Evolutionary conservation across 192 early-diverging fungal species (phyloP).

Genomic region (Coemansia sp.): DNA sequence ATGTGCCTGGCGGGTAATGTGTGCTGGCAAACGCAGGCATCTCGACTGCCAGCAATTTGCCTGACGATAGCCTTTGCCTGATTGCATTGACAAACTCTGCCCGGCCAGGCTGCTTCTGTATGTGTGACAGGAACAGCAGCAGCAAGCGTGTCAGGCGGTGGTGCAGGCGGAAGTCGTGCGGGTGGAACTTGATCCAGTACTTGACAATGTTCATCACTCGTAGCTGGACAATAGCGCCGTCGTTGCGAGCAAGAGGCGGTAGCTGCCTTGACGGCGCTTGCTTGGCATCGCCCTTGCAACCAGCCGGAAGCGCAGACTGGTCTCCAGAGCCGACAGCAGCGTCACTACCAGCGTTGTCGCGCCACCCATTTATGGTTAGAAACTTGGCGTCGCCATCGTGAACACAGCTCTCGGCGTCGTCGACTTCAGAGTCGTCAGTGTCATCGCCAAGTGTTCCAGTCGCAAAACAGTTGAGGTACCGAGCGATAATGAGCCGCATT

Average conservation of each 20-base stretch:
- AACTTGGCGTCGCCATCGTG: constrained; percentile 14
- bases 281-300: neutral
- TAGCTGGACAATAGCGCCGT: constrained; percentile 60
- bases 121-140: constrained; percentile 50
- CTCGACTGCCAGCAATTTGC: constrained; percentile 40
- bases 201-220: constrained; percentile 86
- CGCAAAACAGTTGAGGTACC: constrained; percentile 60
- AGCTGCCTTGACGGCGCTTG: constrained; percentile 7
- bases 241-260: constrained; percentile 36
- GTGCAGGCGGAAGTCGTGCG: constrained; percentile 54
- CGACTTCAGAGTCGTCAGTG: constrained; percentile 12
- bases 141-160: constrained; percentile 47
- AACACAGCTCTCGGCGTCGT: constrained; percentile 3
- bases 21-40: constrained; percentile 29
- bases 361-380: constrained; percentile 49
- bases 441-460: neutral
- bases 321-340: neutral
- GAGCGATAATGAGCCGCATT: constrained; percentile 59
- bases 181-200: constrained; percentile 84
- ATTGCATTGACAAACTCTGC: constrained; percentile 52
- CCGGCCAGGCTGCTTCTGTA: constrained; percentile 51
- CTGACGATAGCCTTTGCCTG: constrained; percentile 43
- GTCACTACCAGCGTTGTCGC: constrained; percentile 1
- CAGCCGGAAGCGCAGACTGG: neutral
- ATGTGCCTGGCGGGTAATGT: neutral